phyloP scores from a whole-genome alignment of 352 stramenopile genomes.

The Phytophthora tubulina region DNA sequence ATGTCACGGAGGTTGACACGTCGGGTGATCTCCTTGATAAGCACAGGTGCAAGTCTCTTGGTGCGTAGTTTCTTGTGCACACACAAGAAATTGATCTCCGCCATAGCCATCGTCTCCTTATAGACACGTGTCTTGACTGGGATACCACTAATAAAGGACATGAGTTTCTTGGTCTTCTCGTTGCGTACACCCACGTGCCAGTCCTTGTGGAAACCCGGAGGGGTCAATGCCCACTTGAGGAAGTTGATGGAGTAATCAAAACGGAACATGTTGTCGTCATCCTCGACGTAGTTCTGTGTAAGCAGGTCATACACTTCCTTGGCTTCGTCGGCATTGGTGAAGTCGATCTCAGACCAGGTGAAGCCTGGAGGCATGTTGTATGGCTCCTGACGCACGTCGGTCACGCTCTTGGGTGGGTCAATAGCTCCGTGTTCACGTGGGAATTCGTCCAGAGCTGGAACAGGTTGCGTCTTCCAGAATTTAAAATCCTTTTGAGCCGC shows the following conservation, averaged over 20 bases:
- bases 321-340: conserved; percentile 79
- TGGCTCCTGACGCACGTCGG: conserved; percentile 93
- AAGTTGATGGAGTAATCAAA: conserved; percentile 93
- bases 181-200: conserved; percentile 97
- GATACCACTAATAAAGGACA: conserved; percentile 98
- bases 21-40: conserved; percentile 99
- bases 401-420: conserved; percentile 91
- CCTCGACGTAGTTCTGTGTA: conserved; percentile 99
- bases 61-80: conserved; percentile 98
- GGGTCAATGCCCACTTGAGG: conserved; percentile 94
- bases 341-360: conserved; percentile 94
- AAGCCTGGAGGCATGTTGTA: conserved; percentile 98
- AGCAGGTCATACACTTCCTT: conserved; percentile 98
- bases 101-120: conserved; percentile 70
- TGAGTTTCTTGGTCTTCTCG: conserved; percentile 93
- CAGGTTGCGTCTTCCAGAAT: conserved; percentile 95
- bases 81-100: conserved; percentile 99
- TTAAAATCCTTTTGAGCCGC: conserved; percentile 80
- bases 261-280: conserved; percentile 99
- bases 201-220: conserved; percentile 93
- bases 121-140: conserved; percentile 91
- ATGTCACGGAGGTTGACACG: conserved; percentile 95
- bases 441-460: conserved; percentile 76
- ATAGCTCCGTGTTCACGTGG: conserved; percentile 93
- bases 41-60: conserved; percentile 97